A percentile compares a stretch with the other conserved stretches of the same genome.
phyloP scores from a whole-genome alignment of 192 early-diverging fungal species.

The Thamnidium elegans region DNA sequence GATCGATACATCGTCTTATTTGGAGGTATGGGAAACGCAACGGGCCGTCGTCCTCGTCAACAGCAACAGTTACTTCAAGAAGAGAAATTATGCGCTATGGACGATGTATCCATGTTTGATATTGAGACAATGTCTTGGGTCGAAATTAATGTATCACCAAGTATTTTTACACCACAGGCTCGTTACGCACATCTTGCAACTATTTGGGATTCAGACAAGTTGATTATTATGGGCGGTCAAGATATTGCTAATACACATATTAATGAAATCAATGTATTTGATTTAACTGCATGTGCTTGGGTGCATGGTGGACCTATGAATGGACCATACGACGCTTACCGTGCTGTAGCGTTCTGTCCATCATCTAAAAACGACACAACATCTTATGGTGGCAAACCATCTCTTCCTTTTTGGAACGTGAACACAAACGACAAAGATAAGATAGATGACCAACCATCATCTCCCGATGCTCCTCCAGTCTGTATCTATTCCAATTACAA shows the following conservation, averaged over 20 bases:
- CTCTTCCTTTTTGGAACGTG: constrained; percentile 14
- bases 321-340: constrained; percentile 74
- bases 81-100: constrained; percentile 62
- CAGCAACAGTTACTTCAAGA: constrained; percentile 25
- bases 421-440: neutral
- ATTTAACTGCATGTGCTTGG: constrained; percentile 64
- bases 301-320: constrained; percentile 61
- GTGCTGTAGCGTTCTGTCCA: constrained; percentile 66
- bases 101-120: constrained; percentile 70
- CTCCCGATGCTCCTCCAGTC: constrained; percentile 34
- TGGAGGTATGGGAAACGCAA: constrained; percentile 70
- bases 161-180: constrained; percentile 55
- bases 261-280: constrained; percentile 74
- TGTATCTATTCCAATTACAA: constrained; percentile 84
- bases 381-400: neutral
- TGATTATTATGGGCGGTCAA: constrained; percentile 76
- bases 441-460: no score
- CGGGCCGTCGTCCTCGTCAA: neutral
- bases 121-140: constrained; percentile 62
- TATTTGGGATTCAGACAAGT: constrained; percentile 52
- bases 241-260: constrained; percentile 74
- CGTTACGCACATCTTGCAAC: constrained; percentile 76
- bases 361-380: constrained; percentile 16
- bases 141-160: constrained; percentile 41
- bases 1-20: constrained; percentile 66